Base-by-base conservation (phyloP, 2,329 filamentous ascomycete genomes). In the Penicillium sp. region DNA sequence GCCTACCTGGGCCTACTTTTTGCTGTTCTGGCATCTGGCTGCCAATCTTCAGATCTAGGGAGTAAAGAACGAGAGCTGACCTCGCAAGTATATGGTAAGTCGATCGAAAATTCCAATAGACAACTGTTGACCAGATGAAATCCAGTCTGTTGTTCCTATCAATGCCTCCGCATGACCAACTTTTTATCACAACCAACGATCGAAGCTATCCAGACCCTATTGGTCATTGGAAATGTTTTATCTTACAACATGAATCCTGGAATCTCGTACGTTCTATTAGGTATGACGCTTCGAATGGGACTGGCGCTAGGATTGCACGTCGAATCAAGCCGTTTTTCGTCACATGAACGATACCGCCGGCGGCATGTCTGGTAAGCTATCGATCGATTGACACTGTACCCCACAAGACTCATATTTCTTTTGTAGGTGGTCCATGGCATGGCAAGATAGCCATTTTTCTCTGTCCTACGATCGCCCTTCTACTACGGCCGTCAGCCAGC, bases 171-270 rank as follows among this genome's bases (percentile, higher is more conserved):
- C 15, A 83, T 85, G 68, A 84, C 81, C 20, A 86, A 86, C 57
- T 86, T 85, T 63, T 64, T 86, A 7, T 85, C 84, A 0, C 80
- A 84, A 51, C 80, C 83, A 23, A 83, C 79, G 3, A 70, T 85
- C 29, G 82, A 85, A 55, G 83, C 80, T 34, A 84, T 86, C 30
- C 82, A 86, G 62, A 83, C 83, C 0, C 73, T 86, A 18, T 68
- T 86, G 3, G 81, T 86, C 10, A 83, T 86, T 24, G 81, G 82
- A 42, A 85, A 85, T 59, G 83, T 84, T 20, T 74, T 84, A 24
- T 82, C 81, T 1, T 84, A 84, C 63, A 84, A 84, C 56, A 84
- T 84, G 81, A 86, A 86, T 52, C 83, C 84, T 7, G 84, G 84
- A 2, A 83, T 84, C 15, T 81, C 83, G 4, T 86, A 85, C 75